These are phyloP conservation scores for Pharus latifolius DNA, from an alignment of 176 grass and related monocot genomes.

Conservation along the genomic window DNA sequence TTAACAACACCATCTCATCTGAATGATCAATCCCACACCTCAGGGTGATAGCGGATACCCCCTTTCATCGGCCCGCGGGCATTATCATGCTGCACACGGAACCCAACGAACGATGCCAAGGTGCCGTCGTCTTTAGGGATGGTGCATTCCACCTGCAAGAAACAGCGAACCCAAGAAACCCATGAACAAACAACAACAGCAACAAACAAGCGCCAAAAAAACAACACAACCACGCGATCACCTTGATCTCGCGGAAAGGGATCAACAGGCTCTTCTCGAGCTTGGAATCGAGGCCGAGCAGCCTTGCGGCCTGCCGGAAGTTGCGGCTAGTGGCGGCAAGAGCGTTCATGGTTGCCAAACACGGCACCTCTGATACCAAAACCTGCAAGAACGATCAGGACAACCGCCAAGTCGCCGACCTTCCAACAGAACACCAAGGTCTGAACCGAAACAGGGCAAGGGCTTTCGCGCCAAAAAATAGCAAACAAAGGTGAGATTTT, in stretches of 20 bases:
- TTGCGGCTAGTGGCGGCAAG: constrained; percentile 84
- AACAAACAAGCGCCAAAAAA: not conserved
- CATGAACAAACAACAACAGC: not conserved
- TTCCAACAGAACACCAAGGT: not conserved
- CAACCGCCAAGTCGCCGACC: not conserved
- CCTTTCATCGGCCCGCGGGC: constrained; percentile 97
- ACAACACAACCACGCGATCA: not conserved
- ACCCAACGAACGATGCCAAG: constrained; percentile 71
- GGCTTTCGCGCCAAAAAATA: constrained; percentile 11
- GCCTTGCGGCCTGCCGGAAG: constrained; percentile 58
- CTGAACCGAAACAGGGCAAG: not conserved
- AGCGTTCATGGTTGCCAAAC: constrained; percentile 55
- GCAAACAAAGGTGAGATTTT: not conserved
- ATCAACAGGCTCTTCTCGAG: constrained; percentile 80
- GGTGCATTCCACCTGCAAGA: constrained; percentile 83
- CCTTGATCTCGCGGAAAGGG: constrained; percentile 88
- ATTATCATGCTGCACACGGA: constrained; percentile 97
- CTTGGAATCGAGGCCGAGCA: constrained; percentile 81
- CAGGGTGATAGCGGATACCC: constrained; percentile 86
- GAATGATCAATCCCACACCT: constrained; percentile 33
- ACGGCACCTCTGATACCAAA: not conserved
- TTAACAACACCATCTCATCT: not conserved
- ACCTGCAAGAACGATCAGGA: not conserved
- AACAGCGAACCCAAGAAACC: not conserved
- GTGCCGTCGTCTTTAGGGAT: constrained; percentile 93